These are phyloP conservation scores for Pseudogymnoascus sp. DNA, from an alignment of 2,329 filamentous ascomycete genomes.

Conservation along the genomic window DNA sequence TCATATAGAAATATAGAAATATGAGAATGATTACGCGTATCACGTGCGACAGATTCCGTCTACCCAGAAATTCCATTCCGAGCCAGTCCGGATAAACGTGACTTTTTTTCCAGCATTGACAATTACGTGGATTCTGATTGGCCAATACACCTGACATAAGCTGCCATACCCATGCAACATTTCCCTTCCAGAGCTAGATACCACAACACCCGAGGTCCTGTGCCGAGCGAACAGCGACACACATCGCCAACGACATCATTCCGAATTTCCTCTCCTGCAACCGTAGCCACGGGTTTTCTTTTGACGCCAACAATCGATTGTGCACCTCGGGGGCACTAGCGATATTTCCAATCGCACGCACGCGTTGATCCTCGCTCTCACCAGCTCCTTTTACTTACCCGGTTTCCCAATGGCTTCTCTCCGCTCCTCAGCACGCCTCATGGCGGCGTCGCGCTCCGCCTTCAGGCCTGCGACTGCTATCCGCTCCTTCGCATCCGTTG, in stretches of 20 bases:
- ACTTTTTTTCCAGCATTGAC: slow-evolving; percentile 7
- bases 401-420: slow-evolving; percentile 47
- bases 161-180: slow-evolving; percentile 1
- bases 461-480: slow-evolving; percentile 31
- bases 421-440: slow-evolving; percentile 46
- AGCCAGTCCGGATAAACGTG: slow-evolving; percentile 6
- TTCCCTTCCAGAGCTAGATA: slow-evolving; percentile 7
- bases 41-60: neutral
- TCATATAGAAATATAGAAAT: neutral
- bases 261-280: slow-evolving; percentile 3
- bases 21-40: neutral
- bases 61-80: neutral
- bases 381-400: slow-evolving; percentile 7
- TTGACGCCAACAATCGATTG: slow-evolving; percentile 3
- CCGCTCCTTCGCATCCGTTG: slow-evolving; percentile 47
- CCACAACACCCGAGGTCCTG: slow-evolving; percentile 10
- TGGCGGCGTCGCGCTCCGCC: slow-evolving; percentile 37
- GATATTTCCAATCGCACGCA: neutral
- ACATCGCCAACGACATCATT: slow-evolving; percentile 9
- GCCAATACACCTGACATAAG: slow-evolving; percentile 3
- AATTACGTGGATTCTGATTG: slow-evolving; percentile 1
- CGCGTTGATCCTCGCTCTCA: slow-evolving; percentile 1
- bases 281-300: neutral
- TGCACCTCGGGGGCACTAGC: slow-evolving; percentile 6
- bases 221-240: slow-evolving; percentile 5